Base-by-base conservation (phyloP, 2,329 filamentous ascomycete genomes). In the Apiospora hydei region DNA sequence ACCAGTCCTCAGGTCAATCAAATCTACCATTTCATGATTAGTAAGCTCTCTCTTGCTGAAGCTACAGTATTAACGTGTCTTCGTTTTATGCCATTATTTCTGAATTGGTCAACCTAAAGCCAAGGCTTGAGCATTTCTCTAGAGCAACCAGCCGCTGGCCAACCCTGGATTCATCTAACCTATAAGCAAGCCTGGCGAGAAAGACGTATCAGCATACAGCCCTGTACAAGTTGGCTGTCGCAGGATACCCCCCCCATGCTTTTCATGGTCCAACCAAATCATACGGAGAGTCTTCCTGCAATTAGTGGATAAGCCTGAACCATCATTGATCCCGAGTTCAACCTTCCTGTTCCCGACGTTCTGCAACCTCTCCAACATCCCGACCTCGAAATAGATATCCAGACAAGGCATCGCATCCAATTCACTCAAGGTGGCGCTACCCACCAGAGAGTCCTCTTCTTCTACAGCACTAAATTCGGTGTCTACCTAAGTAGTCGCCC, bases 381-480 rank as follows among this genome's bases (percentile, higher is more conserved):
- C 53, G 21, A 34, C 53, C 21, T 61, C 18, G 53, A 16, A 16
- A 38, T 61, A 43, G 53, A 38, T 61, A 61, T 38, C 21, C 53
- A n/a, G 26, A 38, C 30, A 34, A 38, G 53, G 34, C 30, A 34
- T 61, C 53, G 53, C 53, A 18, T 21, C 53, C 14, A 18, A 14
- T 21, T 34, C 16, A 61, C 30, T 38, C 30, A 26, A 61, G 30
- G 53, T 61, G 53, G 53, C 53, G 30, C 53, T 61, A 61, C 53
- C 53, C 53, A 61, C 53, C 53, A 34, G 30, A 18, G 53, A 64
- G 11, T 57, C 26, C 18, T 64, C 21, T n/a, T 64, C 57, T 41
- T 64, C 57, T 64, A 41, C 57, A 38, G 18, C 53, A 61, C 53
- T 61, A 61, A 61, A 61, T 61, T 61, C 30, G 16, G 53, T 61